Evolutionary conservation across 163 green algal species (phyloP).

Genomic region (Scenedesmus sp.): DNA sequence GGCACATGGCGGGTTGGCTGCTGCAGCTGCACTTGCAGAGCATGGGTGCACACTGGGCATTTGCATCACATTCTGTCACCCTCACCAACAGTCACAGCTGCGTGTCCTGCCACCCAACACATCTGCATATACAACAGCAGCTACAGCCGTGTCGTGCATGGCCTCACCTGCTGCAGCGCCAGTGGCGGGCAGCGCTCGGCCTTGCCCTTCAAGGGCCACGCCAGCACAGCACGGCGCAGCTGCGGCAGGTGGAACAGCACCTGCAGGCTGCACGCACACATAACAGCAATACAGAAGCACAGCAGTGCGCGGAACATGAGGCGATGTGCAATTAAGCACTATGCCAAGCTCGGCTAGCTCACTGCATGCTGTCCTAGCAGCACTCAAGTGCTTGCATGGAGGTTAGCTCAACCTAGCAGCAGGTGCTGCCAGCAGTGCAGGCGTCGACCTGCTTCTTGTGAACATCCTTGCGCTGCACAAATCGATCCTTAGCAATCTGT

Average conservation of each 20-base stretch:
- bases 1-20: not conserved
- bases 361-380: not conserved
- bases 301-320: not conserved
- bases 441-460: not conserved
- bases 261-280: not conserved
- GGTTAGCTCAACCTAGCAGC: not conserved
- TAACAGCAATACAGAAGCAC: not conserved
- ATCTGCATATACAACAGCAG: not conserved
- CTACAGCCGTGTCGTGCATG: not conserved
- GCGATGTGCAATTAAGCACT: not conserved
- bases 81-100: no score
- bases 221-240: not conserved
- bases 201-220: not conserved
- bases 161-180: not conserved
- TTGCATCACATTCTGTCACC: not conserved
- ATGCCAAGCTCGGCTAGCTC: not conserved
- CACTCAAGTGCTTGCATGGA: not conserved
- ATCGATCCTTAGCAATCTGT: no score
- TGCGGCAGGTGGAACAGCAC: slow-evolving; percentile 1
- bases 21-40: not conserved
- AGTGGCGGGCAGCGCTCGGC: not conserved
- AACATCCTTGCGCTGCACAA: no score
- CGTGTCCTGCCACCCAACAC: not conserved
- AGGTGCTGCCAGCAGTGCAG: not conserved
- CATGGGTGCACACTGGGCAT: not conserved